Conservation (phyloP, 2,329 filamentous ascomycete species). For the Claviceps sp. region DNA sequence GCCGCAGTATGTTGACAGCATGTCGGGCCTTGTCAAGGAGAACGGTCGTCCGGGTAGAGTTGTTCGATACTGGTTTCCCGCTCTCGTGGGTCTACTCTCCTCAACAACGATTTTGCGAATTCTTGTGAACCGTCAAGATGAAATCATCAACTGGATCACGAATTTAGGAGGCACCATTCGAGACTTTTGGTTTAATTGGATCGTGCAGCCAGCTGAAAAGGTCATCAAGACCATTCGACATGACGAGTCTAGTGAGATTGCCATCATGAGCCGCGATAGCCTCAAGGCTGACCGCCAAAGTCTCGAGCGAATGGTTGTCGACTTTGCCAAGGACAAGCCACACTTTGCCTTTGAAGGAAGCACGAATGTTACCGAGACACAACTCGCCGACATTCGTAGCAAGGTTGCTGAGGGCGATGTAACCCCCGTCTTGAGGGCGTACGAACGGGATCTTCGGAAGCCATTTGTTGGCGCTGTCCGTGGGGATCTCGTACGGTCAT, state of each 20-base stretch:
- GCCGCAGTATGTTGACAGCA: conserved; percentile 48
- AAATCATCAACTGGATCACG: conserved; percentile 66
- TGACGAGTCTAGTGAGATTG: conserved; percentile 83
- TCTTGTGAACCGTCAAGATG: conserved; percentile 57
- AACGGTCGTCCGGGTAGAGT: conserved; percentile 65
- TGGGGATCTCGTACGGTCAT: conserved; percentile 76
- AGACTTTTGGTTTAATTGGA: conserved; percentile 96
- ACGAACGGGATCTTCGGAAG: conserved; percentile 73
- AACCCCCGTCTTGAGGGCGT: conserved; percentile 80
- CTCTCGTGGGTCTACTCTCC: conserved; percentile 57
- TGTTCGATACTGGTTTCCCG: conserved; percentile 81
- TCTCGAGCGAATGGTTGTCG: conserved; percentile 93
- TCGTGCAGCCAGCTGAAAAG: conserved; percentile 71
- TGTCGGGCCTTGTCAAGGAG: conserved; percentile 39
- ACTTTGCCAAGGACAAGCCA: conserved; percentile 79
- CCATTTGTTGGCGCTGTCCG: conserved; percentile 72
- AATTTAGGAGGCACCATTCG: conserved; percentile 66
- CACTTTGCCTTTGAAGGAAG: conserved; percentile 35
- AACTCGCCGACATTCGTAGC: conserved; percentile 60
- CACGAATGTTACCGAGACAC: conserved; percentile 45
- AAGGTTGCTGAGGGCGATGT: conserved; percentile 87
- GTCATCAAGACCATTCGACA: conserved; percentile 87
- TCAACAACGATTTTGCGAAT: conserved; percentile 78
- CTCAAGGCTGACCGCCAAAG: conserved; percentile 82
- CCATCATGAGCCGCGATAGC: conserved; percentile 89